A percentile compares a stretch with the other conserved stretches of the same genome.
Evolutionary conservation across 1,284 basidiomycete species (phyloP).

Genomic region (Flammula alnicola): DNA sequence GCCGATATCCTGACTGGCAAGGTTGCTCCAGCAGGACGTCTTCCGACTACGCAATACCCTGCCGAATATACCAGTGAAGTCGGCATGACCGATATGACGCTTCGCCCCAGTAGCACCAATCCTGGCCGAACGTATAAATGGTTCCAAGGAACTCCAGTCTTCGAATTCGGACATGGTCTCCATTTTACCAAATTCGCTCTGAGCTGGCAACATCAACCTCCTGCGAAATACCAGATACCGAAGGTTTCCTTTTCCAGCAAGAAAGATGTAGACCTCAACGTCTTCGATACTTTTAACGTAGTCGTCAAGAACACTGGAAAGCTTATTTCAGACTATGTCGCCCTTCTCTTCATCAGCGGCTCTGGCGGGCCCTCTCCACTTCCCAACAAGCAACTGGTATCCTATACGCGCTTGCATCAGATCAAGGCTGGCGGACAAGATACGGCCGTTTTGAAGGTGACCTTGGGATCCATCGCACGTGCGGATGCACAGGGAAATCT

Average conservation of each 20-base stretch:
- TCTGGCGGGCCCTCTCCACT: constrained; percentile 52
- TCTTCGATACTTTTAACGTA: constrained; percentile 53
- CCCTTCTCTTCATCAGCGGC: constrained; percentile 55
- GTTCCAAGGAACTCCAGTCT: constrained; percentile 54
- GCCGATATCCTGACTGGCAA: constrained; percentile 56
- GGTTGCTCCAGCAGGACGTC: constrained; percentile 55
- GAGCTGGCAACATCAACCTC: constrained; percentile 39
- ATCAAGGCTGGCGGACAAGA: constrained; percentile 41
- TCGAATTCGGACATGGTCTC: constrained; percentile 55
- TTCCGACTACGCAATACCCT: constrained; percentile 58
- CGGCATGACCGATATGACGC: constrained; percentile 60
- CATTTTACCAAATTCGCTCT: constrained; percentile 57
- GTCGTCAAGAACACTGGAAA: constrained; percentile 53
- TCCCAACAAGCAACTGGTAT: constrained; percentile 55
- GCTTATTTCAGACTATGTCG: constrained; percentile 57
- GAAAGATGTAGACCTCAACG: constrained; percentile 46
- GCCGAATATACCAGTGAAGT: constrained; percentile 51
- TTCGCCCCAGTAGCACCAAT: constrained; percentile 50
- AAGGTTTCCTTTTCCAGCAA: constrained; percentile 36
- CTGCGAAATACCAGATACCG: constrained; percentile 45
- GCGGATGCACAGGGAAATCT: constrained; percentile 51
- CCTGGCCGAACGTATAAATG: constrained; percentile 64
- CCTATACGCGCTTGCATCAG: constrained; percentile 51
- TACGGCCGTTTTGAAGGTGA: constrained; percentile 47
- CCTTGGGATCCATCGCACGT: constrained; percentile 54